Evolutionary conservation across 768 basidiomycete species (phyloP).

Genomic region (Boletus edulis): DNA sequence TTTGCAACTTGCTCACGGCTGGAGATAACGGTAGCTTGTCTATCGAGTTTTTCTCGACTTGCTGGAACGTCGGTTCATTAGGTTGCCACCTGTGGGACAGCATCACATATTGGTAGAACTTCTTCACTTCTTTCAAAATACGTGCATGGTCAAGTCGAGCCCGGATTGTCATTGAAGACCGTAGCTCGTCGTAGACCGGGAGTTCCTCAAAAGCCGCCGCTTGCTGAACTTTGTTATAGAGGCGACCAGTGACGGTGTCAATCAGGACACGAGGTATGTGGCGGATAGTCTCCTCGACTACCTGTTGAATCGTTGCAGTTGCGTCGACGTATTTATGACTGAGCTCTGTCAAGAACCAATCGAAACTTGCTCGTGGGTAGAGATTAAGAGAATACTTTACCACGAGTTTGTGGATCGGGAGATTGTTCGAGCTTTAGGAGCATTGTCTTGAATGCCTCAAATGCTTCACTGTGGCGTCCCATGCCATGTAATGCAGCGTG

Average conservation of each 20-base stretch:
- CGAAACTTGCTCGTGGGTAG: no score
- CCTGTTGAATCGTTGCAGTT: not conserved
- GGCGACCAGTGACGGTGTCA: not conserved
- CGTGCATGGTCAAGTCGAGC: not conserved
- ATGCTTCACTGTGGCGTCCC: not conserved
- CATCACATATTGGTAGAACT: slow-evolving; percentile 6
- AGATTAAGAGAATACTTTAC: no score
- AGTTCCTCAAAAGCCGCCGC: slow-evolving; percentile 3
- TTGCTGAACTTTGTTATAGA: not conserved
- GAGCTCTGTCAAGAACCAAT: not conserved
- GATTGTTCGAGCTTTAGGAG: not conserved
- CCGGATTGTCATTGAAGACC: not conserved
- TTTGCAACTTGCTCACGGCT: no score
- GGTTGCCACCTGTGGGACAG: slow-evolving; percentile 1
- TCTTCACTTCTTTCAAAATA: not conserved
- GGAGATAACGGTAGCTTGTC: no score
- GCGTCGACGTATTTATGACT: not conserved
- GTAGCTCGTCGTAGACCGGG: not conserved
- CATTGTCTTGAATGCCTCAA: not conserved
- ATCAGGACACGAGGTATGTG: slow-evolving; percentile 4
- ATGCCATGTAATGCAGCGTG: not conserved
- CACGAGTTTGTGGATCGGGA: no score
- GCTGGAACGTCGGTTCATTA: no score
- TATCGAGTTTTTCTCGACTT: no score
- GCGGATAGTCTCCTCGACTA: not conserved